phyloP scores from a whole-genome alignment of 139 green algal species.

The Chara braunii region DNA sequence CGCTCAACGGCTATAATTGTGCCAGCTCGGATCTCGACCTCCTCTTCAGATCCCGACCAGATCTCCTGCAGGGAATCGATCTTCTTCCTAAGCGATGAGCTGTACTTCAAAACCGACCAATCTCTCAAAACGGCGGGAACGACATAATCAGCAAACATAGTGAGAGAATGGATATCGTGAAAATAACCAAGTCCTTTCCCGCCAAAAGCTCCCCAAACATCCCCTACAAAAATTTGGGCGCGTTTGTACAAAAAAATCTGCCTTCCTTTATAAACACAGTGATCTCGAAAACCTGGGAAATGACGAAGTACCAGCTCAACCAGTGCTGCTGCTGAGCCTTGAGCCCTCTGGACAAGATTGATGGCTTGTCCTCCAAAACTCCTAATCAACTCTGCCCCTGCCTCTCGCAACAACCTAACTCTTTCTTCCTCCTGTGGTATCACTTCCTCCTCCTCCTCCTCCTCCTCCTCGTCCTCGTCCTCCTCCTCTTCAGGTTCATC shows the following conservation, averaged over 20 bases:
- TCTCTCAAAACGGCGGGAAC: slow-evolving; percentile 35
- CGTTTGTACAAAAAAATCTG: slow-evolving; percentile 92
- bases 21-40: slow-evolving; percentile 39
- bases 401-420: slow-evolving; percentile 71
- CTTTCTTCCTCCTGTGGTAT: slow-evolving; percentile 77
- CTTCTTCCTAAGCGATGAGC: not conserved
- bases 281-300: slow-evolving; percentile 68
- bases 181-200: slow-evolving; percentile 66
- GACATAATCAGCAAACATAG: slow-evolving; percentile 89
- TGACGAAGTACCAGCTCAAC: slow-evolving; percentile 55
- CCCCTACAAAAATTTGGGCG: slow-evolving; percentile 87
- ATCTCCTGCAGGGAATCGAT: not conserved
- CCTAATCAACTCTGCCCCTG: slow-evolving; percentile 44
- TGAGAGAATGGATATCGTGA: slow-evolving; percentile 69
- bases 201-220: slow-evolving; percentile 78
- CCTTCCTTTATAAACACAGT: slow-evolving; percentile 58
- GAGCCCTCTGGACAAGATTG: slow-evolving; percentile 60
- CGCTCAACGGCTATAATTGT: slow-evolving; percentile 28
- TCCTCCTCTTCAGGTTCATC: too few relatives aligned
- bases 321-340: slow-evolving; percentile 55
- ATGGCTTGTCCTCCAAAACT: slow-evolving; percentile 57
- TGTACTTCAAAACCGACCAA: slow-evolving; percentile 23
- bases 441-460: too few relatives aligned
- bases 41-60: slow-evolving; percentile 19
- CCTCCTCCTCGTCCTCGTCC: too few relatives aligned